These are phyloP conservation scores for Dendrobium nobile DNA, from an alignment of 106 monocot genomes.

Conservation along the genomic window DNA sequence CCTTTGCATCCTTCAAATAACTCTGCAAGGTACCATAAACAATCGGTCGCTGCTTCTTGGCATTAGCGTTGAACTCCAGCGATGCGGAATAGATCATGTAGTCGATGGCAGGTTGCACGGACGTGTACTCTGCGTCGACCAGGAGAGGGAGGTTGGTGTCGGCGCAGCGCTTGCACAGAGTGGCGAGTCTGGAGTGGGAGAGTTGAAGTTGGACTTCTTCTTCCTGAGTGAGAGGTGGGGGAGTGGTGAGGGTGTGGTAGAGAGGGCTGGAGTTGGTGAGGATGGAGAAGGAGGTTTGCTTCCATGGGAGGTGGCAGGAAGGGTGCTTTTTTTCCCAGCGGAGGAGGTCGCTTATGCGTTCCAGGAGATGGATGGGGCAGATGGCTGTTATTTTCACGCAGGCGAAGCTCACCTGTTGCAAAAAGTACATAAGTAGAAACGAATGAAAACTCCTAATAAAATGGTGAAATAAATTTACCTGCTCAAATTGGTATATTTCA, in stretches of 20 bases:
- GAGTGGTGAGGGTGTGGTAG: conserved; percentile 52
- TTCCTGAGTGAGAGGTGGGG: conserved; percentile 31
- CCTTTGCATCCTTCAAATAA: conserved; percentile 71
- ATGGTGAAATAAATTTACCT: no score
- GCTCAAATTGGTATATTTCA: no score
- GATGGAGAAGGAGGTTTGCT: conserved; percentile 41
- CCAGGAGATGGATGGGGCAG: conserved; percentile 70
- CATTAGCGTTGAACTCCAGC: conserved; percentile 38
- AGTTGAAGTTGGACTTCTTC: conserved; percentile 50
- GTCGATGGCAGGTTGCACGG: conserved; percentile 93
- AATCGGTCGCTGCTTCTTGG: conserved; percentile 19
- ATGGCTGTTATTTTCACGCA: conserved; percentile 93
- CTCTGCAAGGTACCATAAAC: conserved; percentile 81
- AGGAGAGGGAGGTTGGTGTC: conserved; percentile 50
- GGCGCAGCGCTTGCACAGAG: conserved; percentile 46
- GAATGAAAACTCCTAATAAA: no score
- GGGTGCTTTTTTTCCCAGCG: conserved; percentile 63
- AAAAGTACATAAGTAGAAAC: background rate
- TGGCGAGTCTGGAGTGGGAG: conserved; percentile 41
- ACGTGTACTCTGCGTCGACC: conserved; percentile 91
- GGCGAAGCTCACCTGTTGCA: conserved; percentile 59
- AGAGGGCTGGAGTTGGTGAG: conserved; percentile 53
- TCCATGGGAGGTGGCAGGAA: conserved; percentile 56
- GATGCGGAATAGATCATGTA: conserved; percentile 67
- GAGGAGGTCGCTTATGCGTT: conserved; percentile 63